phyloP scores from a whole-genome alignment of 345 rosid genomes.

The Cardiospermum halicacabum region DNA sequence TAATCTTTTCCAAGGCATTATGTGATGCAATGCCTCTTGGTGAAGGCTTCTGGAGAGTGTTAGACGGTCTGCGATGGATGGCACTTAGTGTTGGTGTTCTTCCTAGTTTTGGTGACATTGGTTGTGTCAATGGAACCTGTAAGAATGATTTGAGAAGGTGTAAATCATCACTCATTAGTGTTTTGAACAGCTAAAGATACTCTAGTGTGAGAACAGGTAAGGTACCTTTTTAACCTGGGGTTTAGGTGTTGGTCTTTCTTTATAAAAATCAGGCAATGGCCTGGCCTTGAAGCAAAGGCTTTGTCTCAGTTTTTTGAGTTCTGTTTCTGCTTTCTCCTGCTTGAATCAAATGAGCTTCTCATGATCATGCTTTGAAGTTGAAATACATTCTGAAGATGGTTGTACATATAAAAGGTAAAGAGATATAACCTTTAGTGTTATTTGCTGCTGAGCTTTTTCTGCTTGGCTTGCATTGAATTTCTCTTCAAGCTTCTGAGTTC shows the following conservation, averaged over 20 bases:
- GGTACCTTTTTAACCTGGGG: slow-evolving; percentile 47
- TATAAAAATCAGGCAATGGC: slow-evolving; percentile 86
- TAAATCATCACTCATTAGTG: not conserved
- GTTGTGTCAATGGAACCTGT: slow-evolving; percentile 29
- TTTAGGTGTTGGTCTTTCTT: slow-evolving; percentile 36
- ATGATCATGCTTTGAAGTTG: slow-evolving; percentile 2
- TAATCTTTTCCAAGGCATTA: slow-evolving; percentile 27
- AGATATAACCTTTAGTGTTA: slow-evolving; percentile 38
- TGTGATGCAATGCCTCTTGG: slow-evolving; percentile 19
- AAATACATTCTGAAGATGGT: not conserved
- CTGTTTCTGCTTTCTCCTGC: slow-evolving; percentile 67
- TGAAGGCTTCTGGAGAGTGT: slow-evolving; percentile 24
- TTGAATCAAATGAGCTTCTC: slow-evolving; percentile 14
- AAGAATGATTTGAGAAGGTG: not conserved
- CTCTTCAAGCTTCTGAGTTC: slow-evolving; percentile 72
- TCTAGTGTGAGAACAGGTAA: slow-evolving; percentile 10
- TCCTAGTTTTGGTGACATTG: slow-evolving; percentile 23
- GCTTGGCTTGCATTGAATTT: slow-evolving; percentile 54
- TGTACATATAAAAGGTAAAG: too few relatives aligned
- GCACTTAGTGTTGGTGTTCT: slow-evolving; percentile 17
- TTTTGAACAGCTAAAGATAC: not conserved
- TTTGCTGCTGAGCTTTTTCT: slow-evolving; percentile 45
- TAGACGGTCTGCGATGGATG: slow-evolving; percentile 15
- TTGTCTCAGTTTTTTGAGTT: slow-evolving; percentile 54
- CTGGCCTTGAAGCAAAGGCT: slow-evolving; percentile 89